Evolutionary conservation across 306 rosid genomes (phyloP).

Genomic region (Oxytropis ochrocephala): DNA sequence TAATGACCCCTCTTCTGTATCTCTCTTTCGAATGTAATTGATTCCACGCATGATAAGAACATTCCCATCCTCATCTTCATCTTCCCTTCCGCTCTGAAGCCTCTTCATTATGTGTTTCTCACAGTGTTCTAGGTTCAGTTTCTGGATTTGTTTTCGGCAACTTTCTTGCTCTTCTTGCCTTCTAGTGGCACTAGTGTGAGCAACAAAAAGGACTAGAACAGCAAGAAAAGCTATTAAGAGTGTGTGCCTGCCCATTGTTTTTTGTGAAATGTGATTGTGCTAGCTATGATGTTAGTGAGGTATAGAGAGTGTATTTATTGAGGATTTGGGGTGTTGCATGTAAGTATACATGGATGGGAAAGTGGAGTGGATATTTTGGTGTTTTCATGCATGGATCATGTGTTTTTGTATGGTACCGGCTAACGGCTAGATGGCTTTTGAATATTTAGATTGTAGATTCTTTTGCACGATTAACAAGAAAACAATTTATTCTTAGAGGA

Average conservation of each 20-base stretch:
- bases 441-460: too few species aligned
- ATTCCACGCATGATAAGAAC: not conserved
- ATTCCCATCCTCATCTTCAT: not conserved
- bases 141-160: not conserved
- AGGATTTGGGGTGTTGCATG: constrained; percentile 13
- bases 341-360: constrained; percentile 19
- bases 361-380: not conserved
- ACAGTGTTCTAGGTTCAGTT: not conserved
- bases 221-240: constrained; percentile 3
- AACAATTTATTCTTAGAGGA: too few species aligned
- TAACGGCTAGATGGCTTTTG: too few species aligned
- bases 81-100: not conserved
- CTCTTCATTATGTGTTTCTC: not conserved
- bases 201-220: not conserved
- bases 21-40: not conserved
- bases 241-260: not conserved
- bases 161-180: not conserved
- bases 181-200: not conserved
- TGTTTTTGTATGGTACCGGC: too few species aligned
- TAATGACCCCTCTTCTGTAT: not conserved
- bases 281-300: not conserved
- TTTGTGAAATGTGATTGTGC: not conserved
- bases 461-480: too few species aligned
- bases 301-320: constrained; percentile 5
- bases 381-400: not conserved